A percentile compares a stretch with the other conserved stretches of the same genome.
phyloP scores from a whole-genome alignment of 805 yeast genomes.

The Lipomyces spencermartinsiae region DNA sequence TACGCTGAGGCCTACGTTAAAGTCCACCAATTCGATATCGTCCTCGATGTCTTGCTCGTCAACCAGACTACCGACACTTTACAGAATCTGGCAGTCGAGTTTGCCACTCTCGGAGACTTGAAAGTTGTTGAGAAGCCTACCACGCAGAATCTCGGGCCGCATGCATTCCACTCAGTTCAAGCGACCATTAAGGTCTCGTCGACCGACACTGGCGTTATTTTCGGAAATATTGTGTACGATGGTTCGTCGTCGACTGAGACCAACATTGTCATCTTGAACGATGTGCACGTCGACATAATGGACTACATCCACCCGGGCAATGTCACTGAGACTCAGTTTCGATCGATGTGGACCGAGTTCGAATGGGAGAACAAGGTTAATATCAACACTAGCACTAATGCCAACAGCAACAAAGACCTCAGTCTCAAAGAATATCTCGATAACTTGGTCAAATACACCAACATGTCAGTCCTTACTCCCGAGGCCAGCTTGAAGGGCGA shows the following conservation, averaged over 20 bases:
- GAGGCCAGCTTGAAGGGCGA: slow-evolving; percentile 73
- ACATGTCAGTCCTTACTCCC: slow-evolving; percentile 92
- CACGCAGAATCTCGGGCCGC: slow-evolving; percentile 93
- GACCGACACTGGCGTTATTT: slow-evolving; percentile 97
- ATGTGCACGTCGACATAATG: slow-evolving; percentile 94
- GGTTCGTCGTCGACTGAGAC: slow-evolving; percentile 92
- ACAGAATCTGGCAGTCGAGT: slow-evolving; percentile 89
- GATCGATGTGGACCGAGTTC: slow-evolving; percentile 98
- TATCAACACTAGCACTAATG: slow-evolving; percentile 49
- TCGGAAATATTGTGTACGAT: slow-evolving; percentile 95
- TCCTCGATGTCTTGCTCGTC: slow-evolving; percentile 88
- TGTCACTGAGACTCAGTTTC: slow-evolving; percentile 86
- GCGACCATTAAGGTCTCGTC: slow-evolving; percentile 92
- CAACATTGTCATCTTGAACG: slow-evolving; percentile 89
- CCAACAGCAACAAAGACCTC: slow-evolving; percentile 60
- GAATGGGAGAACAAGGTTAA: slow-evolving; percentile 99
- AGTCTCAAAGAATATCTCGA: slow-evolving; percentile 79
- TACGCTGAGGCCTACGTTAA: slow-evolving; percentile 97
- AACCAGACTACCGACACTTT: slow-evolving; percentile 91
- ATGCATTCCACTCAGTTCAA: slow-evolving; percentile 89
- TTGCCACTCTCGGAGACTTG: slow-evolving; percentile 94
- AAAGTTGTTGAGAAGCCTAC: slow-evolving; percentile 92
- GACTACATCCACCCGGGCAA: slow-evolving; percentile 96
- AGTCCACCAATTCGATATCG: slow-evolving; percentile 96
- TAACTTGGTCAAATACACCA: slow-evolving; percentile 78